phyloP scores from a whole-genome alignment of 768 basidiomycete genomes.

The Gloeostereum incarnatum region DNA sequence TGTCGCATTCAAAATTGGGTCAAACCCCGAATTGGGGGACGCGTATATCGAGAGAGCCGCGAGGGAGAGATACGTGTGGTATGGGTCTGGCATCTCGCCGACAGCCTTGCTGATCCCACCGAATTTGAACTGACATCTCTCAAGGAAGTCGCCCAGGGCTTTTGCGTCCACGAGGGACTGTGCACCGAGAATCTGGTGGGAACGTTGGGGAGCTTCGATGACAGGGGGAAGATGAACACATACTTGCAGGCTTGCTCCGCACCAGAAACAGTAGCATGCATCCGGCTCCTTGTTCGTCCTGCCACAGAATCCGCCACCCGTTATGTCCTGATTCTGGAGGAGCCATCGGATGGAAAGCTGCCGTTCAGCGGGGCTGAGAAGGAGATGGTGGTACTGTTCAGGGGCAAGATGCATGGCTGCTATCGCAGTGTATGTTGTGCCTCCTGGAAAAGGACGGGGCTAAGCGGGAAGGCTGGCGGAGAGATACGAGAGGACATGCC shows the following conservation, averaged over 20 bases:
- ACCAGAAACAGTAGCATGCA: conserved; percentile 98
- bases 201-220: not conserved
- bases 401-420: conserved; percentile 59
- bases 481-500: conserved; percentile 31
- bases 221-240: conserved; percentile 11
- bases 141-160: conserved; percentile 55
- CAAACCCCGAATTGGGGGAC: conserved; percentile 21
- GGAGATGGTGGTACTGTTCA: conserved; percentile 11
- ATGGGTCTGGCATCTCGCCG: conserved; percentile 79
- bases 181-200: conserved; percentile 57
- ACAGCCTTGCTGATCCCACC: conserved; percentile 88
- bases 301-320: conserved; percentile 76
- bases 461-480: not conserved
- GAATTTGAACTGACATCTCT: conserved; percentile 74
- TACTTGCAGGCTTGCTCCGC: conserved; percentile 72
- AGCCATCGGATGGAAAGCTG: conserved; percentile 68
- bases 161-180: conserved; percentile 44
- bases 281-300: conserved; percentile 83
- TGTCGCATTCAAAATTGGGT: conserved; percentile 54
- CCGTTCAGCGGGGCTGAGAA: conserved; percentile 30
- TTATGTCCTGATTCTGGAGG: conserved; percentile 57
- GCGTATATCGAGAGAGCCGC: conserved; percentile 71
- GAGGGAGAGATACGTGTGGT: conserved; percentile 88
- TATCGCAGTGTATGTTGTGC: conserved; percentile 88
- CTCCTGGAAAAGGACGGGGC: conserved; percentile 41